Evolutionary conservation across 192 early-diverging fungal species (phyloP).

Genomic region (Coemansia sp.): DNA sequence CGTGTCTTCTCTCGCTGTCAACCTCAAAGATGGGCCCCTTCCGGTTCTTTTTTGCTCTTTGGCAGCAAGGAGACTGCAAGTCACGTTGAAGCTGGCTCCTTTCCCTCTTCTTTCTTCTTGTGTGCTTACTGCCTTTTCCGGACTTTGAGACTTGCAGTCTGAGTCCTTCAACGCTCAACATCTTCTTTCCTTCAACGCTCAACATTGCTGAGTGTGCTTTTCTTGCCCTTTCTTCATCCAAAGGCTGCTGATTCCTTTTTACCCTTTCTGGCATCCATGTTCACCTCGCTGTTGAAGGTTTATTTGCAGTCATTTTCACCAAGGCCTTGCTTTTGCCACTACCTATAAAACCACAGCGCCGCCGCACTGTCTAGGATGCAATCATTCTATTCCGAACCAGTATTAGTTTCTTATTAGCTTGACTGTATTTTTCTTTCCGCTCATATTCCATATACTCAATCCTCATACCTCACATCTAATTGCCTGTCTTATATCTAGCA

Average conservation of each 20-base stretch:
- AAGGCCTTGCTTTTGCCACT: not conserved
- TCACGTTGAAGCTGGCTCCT: not conserved
- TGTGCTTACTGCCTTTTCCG: not conserved
- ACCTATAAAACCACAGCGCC: not conserved
- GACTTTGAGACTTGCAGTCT: not conserved
- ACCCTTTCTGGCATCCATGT: not conserved
- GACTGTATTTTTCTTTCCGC: not conserved
- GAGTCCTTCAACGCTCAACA: not conserved
- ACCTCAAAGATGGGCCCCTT: not conserved
- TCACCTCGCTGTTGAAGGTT: not conserved
- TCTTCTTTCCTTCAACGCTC: not conserved
- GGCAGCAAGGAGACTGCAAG: not conserved
- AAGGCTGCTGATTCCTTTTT: not conserved
- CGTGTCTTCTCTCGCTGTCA: not conserved
- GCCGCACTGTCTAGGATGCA: not conserved
- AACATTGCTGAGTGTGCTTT: not conserved
- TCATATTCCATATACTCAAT: not conserved
- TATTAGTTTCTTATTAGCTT: not conserved
- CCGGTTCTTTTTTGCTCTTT: not conserved
- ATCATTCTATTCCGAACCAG: not conserved
- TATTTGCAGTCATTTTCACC: not conserved
- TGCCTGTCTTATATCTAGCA: not conserved
- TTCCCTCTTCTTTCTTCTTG: not conserved
- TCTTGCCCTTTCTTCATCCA: not conserved
- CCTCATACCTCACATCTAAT: not conserved